Percentiles rank a stretch among this genome's conserved stretches.
Evolutionary conservation across 2,329 filamentous ascomycete species (phyloP).

Genomic region (Talaromyces sp.): DNA sequence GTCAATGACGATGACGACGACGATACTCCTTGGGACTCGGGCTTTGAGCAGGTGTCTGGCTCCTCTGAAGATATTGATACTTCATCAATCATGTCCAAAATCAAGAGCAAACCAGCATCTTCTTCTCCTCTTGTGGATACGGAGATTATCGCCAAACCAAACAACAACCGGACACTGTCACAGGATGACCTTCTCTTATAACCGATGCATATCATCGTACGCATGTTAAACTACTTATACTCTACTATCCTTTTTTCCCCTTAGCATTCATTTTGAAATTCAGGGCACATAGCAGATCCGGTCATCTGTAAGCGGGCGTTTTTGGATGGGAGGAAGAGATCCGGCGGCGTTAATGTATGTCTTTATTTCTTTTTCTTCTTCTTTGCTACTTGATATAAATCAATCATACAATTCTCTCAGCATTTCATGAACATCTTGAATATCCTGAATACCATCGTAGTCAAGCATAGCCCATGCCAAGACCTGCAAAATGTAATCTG

Average conservation of each 20-base stretch:
- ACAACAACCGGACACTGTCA: not conserved
- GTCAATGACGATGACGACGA: not conserved
- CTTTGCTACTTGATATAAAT: not conserved
- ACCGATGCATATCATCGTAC: not conserved
- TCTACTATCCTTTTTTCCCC: not conserved
- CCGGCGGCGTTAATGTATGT: not conserved
- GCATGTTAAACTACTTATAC: not conserved
- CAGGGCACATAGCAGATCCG: conserved; percentile 6
- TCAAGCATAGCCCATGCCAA: conserved; percentile 1
- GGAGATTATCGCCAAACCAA: not conserved
- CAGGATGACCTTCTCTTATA: conserved; percentile 7
- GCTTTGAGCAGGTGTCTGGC: conserved; percentile 21
- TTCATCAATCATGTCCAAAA: conserved; percentile 10
- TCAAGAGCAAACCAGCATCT: not conserved
- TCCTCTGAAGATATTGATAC: conserved; percentile 25
- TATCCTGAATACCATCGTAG: not conserved
- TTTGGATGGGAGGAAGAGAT: not conserved
- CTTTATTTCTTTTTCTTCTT: not conserved
- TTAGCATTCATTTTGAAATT: not conserved
- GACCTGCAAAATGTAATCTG: not conserved
- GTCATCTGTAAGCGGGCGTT: conserved; percentile 11
- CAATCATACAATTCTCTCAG: not conserved
- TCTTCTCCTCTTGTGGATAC: not conserved
- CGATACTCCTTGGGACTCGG: conserved; percentile 9
- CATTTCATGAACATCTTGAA: not conserved